These are phyloP conservation scores for Sclerospora graminicola DNA, from an alignment of 352 stramenopile genomes.

Conservation along the genomic window DNA sequence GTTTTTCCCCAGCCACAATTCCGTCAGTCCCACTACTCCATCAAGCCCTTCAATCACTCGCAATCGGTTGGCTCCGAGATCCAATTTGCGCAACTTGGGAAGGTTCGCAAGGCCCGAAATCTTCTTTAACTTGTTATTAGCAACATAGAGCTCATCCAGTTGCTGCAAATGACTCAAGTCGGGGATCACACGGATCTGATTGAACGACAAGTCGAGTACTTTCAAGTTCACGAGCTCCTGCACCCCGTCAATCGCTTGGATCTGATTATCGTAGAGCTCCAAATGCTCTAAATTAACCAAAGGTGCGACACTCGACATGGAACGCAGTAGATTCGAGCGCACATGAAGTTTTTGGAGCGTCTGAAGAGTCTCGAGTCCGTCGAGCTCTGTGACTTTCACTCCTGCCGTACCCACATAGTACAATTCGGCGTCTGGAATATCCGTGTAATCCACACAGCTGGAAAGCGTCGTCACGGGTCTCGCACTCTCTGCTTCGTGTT, in stretches of 20 bases:
- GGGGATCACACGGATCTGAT: slow-evolving; percentile 89
- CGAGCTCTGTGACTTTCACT: slow-evolving; percentile 62
- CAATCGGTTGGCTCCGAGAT: slow-evolving; percentile 94
- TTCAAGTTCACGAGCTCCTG: slow-evolving; percentile 49
- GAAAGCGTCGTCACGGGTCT: slow-evolving; percentile 33
- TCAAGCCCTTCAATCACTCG: slow-evolving; percentile 90
- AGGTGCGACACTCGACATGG: slow-evolving; percentile 61
- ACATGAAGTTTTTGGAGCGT: slow-evolving; percentile 54
- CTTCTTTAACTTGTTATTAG: slow-evolving; percentile 97
- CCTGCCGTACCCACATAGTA: slow-evolving; percentile 77
- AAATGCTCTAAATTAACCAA: slow-evolving; percentile 82
- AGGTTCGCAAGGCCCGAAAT: slow-evolving; percentile 88
- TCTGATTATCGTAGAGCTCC: slow-evolving; percentile 98
- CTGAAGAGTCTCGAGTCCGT: slow-evolving; percentile 42
- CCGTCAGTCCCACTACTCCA: slow-evolving; percentile 83
- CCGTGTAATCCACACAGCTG: slow-evolving; percentile 57
- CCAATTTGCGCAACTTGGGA: slow-evolving; percentile 87
- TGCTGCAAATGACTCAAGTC: slow-evolving; percentile 67
- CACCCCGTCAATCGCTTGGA: slow-evolving; percentile 75
- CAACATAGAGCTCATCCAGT: slow-evolving; percentile 89
- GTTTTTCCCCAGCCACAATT: slow-evolving; percentile 98
- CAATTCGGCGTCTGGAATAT: slow-evolving; percentile 57
- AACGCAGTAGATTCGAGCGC: slow-evolving; percentile 72
- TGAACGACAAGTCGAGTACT: slow-evolving; percentile 95
- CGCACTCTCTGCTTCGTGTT: slow-evolving; percentile 15